Percentiles rank a stretch among this genome's conserved stretches.
phyloP scores from a whole-genome alignment of 768 basidiomycete genomes.

The Boletus rubroflammeus region DNA sequence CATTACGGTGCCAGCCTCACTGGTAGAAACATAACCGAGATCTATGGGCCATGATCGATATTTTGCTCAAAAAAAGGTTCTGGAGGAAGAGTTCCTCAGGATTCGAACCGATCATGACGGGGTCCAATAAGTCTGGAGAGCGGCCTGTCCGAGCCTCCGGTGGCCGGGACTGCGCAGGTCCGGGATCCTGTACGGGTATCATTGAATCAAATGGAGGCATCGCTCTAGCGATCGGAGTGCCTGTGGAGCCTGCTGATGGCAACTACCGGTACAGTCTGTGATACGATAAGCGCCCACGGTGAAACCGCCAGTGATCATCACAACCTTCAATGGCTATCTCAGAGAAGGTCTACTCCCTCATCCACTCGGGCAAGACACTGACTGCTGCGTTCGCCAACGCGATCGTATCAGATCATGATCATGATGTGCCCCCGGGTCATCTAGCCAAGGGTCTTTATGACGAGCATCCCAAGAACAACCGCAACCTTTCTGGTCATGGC shows the following conservation, averaged over 20 bases:
- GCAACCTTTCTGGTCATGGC: constrained; percentile 14
- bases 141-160: neutral
- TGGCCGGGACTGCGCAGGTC: neutral
- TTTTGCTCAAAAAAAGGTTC: neutral
- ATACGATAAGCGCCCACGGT: neutral
- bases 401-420: constrained; percentile 24
- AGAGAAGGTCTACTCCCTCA: constrained; percentile 32
- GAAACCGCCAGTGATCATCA: neutral
- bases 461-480: constrained; percentile 24
- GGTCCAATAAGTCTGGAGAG: neutral
- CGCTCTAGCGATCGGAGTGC: neutral
- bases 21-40: neutral
- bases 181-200: neutral
- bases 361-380: constrained; percentile 35
- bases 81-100: neutral
- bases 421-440: constrained; percentile 27
- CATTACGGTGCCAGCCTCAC: neutral
- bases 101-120: neutral
- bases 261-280: neutral
- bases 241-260: neutral
- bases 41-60: neutral
- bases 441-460: constrained; percentile 41
- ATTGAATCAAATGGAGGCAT: neutral
- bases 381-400: constrained; percentile 41
- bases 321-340: constrained; percentile 23